A percentile compares a stretch with the other conserved stretches of the same genome.
These are phyloP conservation scores for Leccinum pellstonianum DNA, from an alignment of 768 basidiomycete genomes.

Conservation along the genomic window DNA sequence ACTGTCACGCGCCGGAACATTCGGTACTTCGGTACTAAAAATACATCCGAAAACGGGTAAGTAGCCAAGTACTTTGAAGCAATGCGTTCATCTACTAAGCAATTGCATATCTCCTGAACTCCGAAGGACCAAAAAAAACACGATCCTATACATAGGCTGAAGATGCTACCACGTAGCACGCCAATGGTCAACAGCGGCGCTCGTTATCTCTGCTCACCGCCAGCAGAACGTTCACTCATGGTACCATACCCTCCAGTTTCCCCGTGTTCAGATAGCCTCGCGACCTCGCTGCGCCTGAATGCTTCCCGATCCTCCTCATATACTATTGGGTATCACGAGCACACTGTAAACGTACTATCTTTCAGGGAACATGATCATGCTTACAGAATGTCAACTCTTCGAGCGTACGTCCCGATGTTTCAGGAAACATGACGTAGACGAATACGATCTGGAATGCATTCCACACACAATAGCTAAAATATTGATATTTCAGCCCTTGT, in stretches of 20 bases:
- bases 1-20: no score
- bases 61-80: no score
- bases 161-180: neutral
- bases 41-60: no score
- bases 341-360: no score
- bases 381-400: conserved; percentile 21
- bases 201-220: neutral
- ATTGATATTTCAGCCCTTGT: neutral
- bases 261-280: neutral
- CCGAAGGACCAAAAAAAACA: no score
- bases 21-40: no score
- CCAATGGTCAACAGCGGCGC: neutral
- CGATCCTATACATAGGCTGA: no score
- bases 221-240: neutral
- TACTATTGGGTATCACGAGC: no score
- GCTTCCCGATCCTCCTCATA: neutral
- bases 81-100: no score
- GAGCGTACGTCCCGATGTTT: conserved; percentile 19
- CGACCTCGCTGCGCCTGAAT: neutral
- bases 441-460: conserved; percentile 14
- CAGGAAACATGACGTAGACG: conserved; percentile 20
- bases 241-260: neutral
- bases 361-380: neutral
- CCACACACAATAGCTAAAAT: conserved; percentile 19
- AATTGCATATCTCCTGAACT: no score